These are phyloP conservation scores for Acer campestre DNA, from an alignment of 345 rosid genomes.

Conservation along the genomic window DNA sequence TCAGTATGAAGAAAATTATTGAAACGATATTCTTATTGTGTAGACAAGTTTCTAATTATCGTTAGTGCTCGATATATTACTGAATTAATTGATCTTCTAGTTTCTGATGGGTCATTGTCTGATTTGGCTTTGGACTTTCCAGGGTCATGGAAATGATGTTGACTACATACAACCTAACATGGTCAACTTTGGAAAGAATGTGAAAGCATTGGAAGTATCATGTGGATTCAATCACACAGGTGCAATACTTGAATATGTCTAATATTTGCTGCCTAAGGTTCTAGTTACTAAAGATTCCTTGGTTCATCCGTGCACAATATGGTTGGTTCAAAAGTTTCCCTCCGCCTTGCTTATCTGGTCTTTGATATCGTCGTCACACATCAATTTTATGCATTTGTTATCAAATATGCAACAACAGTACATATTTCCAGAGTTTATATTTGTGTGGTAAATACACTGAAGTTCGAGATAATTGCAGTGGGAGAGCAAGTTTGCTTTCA, in stretches of 20 bases:
- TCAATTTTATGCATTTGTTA: background rate
- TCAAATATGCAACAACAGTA: background rate
- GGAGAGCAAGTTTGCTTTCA: background rate
- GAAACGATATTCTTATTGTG: background rate
- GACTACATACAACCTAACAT: constrained; percentile 62
- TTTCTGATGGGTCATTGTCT: background rate
- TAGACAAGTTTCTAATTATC: background rate
- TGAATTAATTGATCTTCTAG: background rate
- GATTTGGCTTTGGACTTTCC: constrained; percentile 9
- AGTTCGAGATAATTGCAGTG: background rate
- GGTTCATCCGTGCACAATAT: background rate
- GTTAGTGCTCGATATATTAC: background rate
- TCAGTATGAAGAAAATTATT: background rate
- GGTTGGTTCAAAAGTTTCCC: background rate
- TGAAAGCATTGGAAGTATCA: constrained; percentile 71
- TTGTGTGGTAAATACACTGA: background rate
- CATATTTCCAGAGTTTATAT: background rate
- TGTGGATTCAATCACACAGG: constrained; percentile 95
- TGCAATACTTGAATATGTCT: constrained; percentile 60
- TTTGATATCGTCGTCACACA: background rate
- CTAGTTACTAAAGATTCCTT: background rate
- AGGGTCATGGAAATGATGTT: constrained; percentile 94
- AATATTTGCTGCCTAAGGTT: constrained; percentile 10
- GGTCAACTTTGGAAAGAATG: constrained; percentile 52
- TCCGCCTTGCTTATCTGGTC: background rate